Conservation (phyloP, 164 flowering plant genomes). For the Aristolochia fimbriata region DNA sequence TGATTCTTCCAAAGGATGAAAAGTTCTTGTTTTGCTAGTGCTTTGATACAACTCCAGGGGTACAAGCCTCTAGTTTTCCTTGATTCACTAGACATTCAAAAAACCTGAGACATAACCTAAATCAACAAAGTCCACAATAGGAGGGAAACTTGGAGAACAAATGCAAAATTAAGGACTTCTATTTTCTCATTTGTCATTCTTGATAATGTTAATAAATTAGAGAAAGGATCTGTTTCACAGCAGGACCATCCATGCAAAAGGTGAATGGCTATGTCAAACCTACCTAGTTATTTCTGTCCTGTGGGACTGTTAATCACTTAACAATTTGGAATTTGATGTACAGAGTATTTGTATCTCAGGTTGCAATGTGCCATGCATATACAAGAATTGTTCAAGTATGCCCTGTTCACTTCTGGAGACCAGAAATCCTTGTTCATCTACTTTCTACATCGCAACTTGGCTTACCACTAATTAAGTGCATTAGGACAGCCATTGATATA, state of each 20-base stretch:
- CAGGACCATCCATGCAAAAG: too few relatives aligned
- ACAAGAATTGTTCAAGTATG: conserved; percentile 59
- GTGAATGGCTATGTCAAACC: too few relatives aligned
- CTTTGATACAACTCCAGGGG: too few relatives aligned
- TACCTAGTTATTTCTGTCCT: background rate
- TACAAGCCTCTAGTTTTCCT: too few relatives aligned
- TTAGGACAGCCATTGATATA: conserved; percentile 39
- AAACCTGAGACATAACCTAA: too few relatives aligned
- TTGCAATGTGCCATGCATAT: conserved; percentile 69
- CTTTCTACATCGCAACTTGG: conserved; percentile 50
- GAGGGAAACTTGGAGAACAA: too few relatives aligned
- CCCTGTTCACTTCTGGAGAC: conserved; percentile 75
- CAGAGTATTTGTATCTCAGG: conserved; percentile 30
- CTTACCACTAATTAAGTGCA: conserved; percentile 49
- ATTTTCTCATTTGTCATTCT: too few relatives aligned
- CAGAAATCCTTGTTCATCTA: conserved; percentile 46
- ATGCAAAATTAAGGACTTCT: too few relatives aligned
- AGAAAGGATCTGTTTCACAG: too few relatives aligned
- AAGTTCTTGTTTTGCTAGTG: background rate
- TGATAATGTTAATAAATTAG: too few relatives aligned
- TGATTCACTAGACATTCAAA: too few relatives aligned
- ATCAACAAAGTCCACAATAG: too few relatives aligned
- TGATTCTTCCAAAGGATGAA: background rate
- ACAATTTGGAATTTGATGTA: background rate
- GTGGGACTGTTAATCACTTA: background rate